Evolutionary conservation across 495 filamentous ascomycete genomes (phyloP).

Genomic region (Terfezia boudieri): DNA sequence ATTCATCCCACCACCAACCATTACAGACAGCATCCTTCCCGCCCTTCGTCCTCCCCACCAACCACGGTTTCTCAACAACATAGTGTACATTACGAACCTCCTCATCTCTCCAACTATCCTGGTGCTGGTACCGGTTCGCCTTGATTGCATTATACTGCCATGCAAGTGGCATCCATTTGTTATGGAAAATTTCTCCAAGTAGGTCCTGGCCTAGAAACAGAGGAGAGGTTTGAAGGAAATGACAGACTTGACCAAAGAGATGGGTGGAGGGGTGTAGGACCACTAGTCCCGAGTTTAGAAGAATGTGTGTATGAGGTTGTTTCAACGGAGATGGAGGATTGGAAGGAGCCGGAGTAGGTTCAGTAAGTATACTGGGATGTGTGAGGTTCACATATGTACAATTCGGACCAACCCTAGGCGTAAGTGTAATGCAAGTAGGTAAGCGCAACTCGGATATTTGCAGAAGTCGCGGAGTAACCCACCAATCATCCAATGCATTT

Average conservation of each 20-base stretch:
- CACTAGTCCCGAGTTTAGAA: slow-evolving; percentile 25
- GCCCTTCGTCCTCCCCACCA: slow-evolving; percentile 21
- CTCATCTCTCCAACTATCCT: slow-evolving; percentile 30
- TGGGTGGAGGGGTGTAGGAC: slow-evolving; percentile 20
- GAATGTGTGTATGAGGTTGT: slow-evolving; percentile 15
- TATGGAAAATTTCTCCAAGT: slow-evolving; percentile 25
- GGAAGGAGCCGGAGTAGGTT: slow-evolving; percentile 11
- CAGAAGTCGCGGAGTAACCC: no score
- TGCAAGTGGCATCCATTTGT: slow-evolving; percentile 22
- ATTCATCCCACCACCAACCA: slow-evolving; percentile 27
- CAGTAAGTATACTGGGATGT: slow-evolving; percentile 18
- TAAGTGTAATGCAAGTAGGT: no score
- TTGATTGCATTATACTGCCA: slow-evolving; percentile 36
- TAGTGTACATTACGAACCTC: slow-evolving; percentile 30
- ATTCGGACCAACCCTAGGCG: slow-evolving; percentile 18
- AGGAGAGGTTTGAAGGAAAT: slow-evolving; percentile 20
- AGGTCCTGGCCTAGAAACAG: slow-evolving; percentile 35
- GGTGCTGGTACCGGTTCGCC: slow-evolving; percentile 30
- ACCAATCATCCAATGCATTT: slow-evolving; percentile 25
- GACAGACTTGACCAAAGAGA: slow-evolving; percentile 22
- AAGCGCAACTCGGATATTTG: no score
- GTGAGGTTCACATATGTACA: slow-evolving; percentile 27
- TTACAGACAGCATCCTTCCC: slow-evolving; percentile 27
- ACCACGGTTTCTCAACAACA: slow-evolving; percentile 38
- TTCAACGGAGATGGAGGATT: slow-evolving; percentile 1